A percentile compares a stretch with the other conserved stretches of the same genome.
These are phyloP conservation scores for Xerocomellus amylosporus DNA, from an alignment of 768 basidiomycete genomes.

Conservation along the genomic window DNA sequence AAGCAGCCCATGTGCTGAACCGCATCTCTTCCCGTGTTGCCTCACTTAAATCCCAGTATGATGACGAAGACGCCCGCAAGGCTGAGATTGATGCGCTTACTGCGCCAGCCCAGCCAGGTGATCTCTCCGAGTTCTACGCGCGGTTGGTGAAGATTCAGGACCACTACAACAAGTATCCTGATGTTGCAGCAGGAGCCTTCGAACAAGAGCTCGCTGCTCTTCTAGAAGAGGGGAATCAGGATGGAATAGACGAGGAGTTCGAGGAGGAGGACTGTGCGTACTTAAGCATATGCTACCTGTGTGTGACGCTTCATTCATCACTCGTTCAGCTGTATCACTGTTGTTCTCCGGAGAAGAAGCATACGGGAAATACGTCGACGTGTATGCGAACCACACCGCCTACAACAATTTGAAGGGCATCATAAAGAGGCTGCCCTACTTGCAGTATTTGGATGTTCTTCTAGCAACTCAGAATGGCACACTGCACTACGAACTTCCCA, in stretches of 20 bases:
- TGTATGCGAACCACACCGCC: slow-evolving; percentile 83
- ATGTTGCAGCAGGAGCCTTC: slow-evolving; percentile 76
- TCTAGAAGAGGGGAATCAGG: slow-evolving; percentile 72
- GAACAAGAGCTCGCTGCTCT: slow-evolving; percentile 80
- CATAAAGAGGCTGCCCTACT: slow-evolving; percentile 79
- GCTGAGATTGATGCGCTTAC: slow-evolving; percentile 66
- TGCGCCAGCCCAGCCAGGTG: slow-evolving; percentile 54
- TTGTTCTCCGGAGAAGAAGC: slow-evolving; percentile 96
- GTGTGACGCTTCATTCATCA: slow-evolving; percentile 7
- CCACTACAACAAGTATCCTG: slow-evolving; percentile 95
- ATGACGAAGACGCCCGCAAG: slow-evolving; percentile 70
- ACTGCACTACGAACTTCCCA: slow-evolving; percentile 68
- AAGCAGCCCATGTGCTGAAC: slow-evolving; percentile 84
- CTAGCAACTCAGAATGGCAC: slow-evolving; percentile 56
- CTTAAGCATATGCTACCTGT: not conserved
- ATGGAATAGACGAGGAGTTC: slow-evolving; percentile 60
- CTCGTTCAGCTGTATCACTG: slow-evolving; percentile 61
- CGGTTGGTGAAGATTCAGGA: slow-evolving; percentile 96
- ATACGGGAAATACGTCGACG: slow-evolving; percentile 92
- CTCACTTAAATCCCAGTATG: slow-evolving; percentile 69
- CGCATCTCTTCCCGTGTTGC: slow-evolving; percentile 70
- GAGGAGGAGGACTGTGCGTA: slow-evolving; percentile 87
- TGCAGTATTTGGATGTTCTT: slow-evolving; percentile 91
- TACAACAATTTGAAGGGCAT: slow-evolving; percentile 90
- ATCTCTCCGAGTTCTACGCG: slow-evolving; percentile 93